Evolutionary conservation across 2,329 filamentous ascomycete genomes (phyloP), one percentile per base, ranked within the genome.

Genomic region (Colletotrichum liaoningense): DNA sequence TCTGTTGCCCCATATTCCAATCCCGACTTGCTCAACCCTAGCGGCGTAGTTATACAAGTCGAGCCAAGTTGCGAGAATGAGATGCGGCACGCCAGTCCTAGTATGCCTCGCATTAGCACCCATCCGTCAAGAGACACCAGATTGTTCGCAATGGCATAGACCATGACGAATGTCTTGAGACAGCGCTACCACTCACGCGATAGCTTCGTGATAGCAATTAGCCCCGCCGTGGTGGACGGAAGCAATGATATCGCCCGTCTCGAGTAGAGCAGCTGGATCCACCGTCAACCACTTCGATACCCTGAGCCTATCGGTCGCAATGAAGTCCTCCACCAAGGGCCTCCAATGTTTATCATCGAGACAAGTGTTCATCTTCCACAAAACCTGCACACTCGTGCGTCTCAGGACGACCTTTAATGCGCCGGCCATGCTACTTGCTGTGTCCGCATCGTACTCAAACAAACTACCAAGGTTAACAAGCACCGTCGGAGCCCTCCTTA

Each of bases 1-100:
- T n/a, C 79, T 77, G 60, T 79, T 83, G 1, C 78, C 84, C 78
- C 83, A 85, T 0, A 84, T 72, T 0, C 86, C 86, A 14, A 88
- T 80, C 0, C 83, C 83, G 0, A 85, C 75, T 63, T 79, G 83
- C 75, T 88, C 85, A 0, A 82, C 84, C 2, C 82, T 80, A 14
- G 79, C 78, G 9, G 85, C 85, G 66, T 82, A 87, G 62, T 86
- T 85, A 67, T 86, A 86, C 0, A 83, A 80, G 64, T 88, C 86
- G 1, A 83, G 78, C 86, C 86, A 88, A 0, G 82, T 73, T 0
- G 87, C 86, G 1, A 88, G 79, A 5, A 88, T 74, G 7, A 88
- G 75, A 55, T 88, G 86, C 1, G 86, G 82, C 5, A 86, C 79
- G 3, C 86, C 86, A 11, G 81, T 79, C 5, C 86, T 86, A 33